Evolutionary conservation across 495 filamentous ascomycete species (phyloP), one percentile per base, ranked within the genome.

Genomic region (Penicillium daleae): DNA sequence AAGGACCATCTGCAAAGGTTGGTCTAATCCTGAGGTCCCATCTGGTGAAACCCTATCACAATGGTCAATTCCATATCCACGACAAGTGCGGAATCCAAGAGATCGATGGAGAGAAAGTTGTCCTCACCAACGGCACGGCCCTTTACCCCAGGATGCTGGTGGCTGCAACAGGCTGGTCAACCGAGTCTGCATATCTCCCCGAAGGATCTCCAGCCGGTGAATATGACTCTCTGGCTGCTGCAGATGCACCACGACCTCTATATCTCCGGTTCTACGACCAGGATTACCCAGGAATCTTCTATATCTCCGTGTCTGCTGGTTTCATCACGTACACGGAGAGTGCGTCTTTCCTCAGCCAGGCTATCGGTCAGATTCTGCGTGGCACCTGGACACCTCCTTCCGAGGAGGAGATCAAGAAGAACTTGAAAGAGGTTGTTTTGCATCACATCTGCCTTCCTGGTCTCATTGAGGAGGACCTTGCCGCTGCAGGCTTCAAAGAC

Each of bases 261-360:
- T 59, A 59, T 29, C 44, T 48, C 56, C 56, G 56, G n/a, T 59
- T 59, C 56, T 59, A 59, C 29, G 56, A 59, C 31, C 56, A 59
- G 31, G 56, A 59, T 31, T 59, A 59, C 12, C 56, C 56, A 5
- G 56, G 56, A 15, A 59, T 59, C 22, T 59, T 59, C 44, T 59
- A 59, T 13, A 59, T 59, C 42, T 59, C 56, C 0, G 44, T 59
- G 8, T 42, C 56, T 3, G 56, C 56, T 4, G 56, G 56, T 24
- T 59, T 59, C n/a, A 59, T 59, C 44, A 59, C 56, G 1, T 59
- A 59, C 29, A 59, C 56, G 4, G 56, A 59, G 29, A 59, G 46
- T n/a, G 56, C 56, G 1, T 49, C 40, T 5, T 59, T 49, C 31
- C 44, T 49, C 31, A 59, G 56, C 44, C 56, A 59, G n/a, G 56